Evolutionary conservation across 1,284 basidiomycete species (phyloP), one percentile per base, ranked within the genome.

Genomic region (Xanthoconium separans): DNA sequence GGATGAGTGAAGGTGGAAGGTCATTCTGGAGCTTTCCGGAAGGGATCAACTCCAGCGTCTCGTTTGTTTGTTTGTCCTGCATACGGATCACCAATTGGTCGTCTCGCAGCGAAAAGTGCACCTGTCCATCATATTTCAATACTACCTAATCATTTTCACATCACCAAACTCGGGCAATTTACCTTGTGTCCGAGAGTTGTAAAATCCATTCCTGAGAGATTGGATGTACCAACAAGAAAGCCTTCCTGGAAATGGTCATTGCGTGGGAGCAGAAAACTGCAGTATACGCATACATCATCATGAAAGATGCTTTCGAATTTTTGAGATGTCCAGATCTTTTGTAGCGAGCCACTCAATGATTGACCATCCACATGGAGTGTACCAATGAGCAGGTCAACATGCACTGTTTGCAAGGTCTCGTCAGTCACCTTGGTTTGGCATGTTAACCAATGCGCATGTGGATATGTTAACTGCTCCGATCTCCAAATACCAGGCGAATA

Each of bases 201-300:
- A 57, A 69, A 77, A 36, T 72, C 65, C 73, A 76, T 73, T 2
- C 70, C 70, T 3, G 60, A 56, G 7, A 73, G 60, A 42, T 63
- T 55, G 2, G 68, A 62, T 18, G 76, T 73, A 9, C 72, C 55
- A 24, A 75, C 63, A 50, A 74, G 63, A n/a, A 74, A 58, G 10
- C 66, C 59, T 64, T 63, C 65, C 75, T 76, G 40, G 11, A 46
- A 29, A 30, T 2, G 10, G 8, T 40, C 8, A 13, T 51, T 39
- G 15, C 15, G 1, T 12, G 9, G 29, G 16, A 18, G 9, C 16
- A 12, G 10, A 29, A 24, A 31, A 11, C 22, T 2, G 6, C 12
- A 10, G 27, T 31, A 51, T 36, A 27, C 22, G 53, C 61, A 42
- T 30, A 72, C n/a, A n/a, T n/a, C 71, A 16, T 59, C 24, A 11